Percentiles rank a stretch among this genome's conserved stretches.
phyloP scores from a whole-genome alignment of 179 eudicot species.

The Amaranthus tricolor region DNA sequence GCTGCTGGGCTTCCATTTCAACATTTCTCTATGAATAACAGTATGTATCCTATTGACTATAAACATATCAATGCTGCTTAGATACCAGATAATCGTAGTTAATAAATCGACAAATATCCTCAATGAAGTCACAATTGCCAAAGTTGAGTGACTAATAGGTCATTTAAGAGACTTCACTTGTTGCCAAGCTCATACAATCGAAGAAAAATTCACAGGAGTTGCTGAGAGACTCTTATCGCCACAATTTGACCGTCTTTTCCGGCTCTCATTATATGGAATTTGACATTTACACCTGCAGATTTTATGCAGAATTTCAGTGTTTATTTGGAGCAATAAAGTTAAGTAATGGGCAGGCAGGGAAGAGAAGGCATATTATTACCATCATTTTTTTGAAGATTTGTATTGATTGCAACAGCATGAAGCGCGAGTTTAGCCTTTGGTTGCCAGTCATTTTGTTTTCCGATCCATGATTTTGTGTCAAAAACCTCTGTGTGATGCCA shows the following conservation, averaged over 20 bases:
- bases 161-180: not conserved
- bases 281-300: slow-evolving; percentile 64
- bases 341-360: not conserved
- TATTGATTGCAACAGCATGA: slow-evolving; percentile 85
- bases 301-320: not conserved
- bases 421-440: slow-evolving; percentile 73
- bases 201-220: slow-evolving; percentile 47
- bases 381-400: slow-evolving; percentile 79
- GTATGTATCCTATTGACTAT: not conserved
- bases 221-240: slow-evolving; percentile 81
- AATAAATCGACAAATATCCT: not conserved
- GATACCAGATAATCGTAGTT: not conserved
- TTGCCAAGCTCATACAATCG: not conserved
- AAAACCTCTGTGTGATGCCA: slow-evolving; percentile 50
- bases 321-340: not conserved
- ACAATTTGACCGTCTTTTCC: slow-evolving; percentile 67
- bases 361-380: slow-evolving; percentile 37
- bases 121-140: not conserved
- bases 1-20: not conserved
- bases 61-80: not conserved
- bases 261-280: slow-evolving; percentile 75
- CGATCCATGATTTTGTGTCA: slow-evolving; percentile 70
- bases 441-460: slow-evolving; percentile 70
- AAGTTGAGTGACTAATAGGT: not conserved
- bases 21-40: not conserved